phyloP scores from a whole-genome alignment of 306 rosid species.

The Trifolium fragiferum region DNA sequence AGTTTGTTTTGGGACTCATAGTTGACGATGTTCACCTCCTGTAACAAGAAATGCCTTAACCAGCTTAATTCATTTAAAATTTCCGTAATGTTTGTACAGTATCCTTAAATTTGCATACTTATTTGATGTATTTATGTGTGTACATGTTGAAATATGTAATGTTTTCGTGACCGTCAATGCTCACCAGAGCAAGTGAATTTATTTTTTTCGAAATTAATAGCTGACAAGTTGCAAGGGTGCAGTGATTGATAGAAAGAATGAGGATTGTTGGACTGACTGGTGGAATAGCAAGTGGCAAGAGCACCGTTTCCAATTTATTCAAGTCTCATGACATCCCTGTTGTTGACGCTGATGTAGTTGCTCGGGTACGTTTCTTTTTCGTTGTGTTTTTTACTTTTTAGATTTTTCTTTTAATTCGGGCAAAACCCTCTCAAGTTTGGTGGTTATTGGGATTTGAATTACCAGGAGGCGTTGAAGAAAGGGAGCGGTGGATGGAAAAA shows the following conservation, averaged over 20 bases:
- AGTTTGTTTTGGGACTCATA: background rate
- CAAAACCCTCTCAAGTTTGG: background rate
- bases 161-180: background rate
- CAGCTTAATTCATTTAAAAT: background rate
- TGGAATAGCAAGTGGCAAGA: constrained; percentile 87
- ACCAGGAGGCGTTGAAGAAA: constrained; percentile 72
- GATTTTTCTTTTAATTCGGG: background rate
- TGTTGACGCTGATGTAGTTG: constrained; percentile 80
- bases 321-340: constrained; percentile 66
- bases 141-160: background rate
- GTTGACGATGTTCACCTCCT: background rate
- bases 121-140: background rate
- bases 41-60: constrained; percentile 16
- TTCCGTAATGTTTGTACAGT: no score
- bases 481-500: constrained; percentile 79
- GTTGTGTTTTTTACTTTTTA: background rate
- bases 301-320: constrained; percentile 84
- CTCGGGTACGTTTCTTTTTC: constrained; percentile 59
- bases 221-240: background rate
- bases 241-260: constrained; percentile 44
- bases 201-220: background rate
- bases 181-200: background rate
- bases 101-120: constrained; percentile 3
- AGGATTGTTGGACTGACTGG: constrained; percentile 82
- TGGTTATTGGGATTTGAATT: constrained; percentile 19